Evolutionary conservation across 2,329 filamentous ascomycete genomes (phyloP).

Genomic region (Thelonectria blattea): DNA sequence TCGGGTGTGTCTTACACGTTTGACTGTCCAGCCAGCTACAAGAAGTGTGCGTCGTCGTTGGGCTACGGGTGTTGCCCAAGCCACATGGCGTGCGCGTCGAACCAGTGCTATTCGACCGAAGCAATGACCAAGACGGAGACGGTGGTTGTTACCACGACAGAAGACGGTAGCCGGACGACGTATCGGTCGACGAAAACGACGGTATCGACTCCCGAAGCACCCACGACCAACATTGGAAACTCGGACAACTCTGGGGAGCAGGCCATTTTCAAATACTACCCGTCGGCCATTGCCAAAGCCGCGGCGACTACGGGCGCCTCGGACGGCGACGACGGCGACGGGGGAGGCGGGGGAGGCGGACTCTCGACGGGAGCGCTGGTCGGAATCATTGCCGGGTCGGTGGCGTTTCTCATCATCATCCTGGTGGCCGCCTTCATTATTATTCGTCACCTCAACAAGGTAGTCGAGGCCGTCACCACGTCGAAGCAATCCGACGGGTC

Average conservation of each 20-base stretch:
- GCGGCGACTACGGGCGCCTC: constrained; percentile 35
- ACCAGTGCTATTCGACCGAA: constrained; percentile 55
- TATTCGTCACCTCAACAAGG: constrained; percentile 55
- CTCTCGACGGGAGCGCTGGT: constrained; percentile 53
- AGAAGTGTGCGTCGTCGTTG: constrained; percentile 56
- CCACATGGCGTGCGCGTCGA: constrained; percentile 55
- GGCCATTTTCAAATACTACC: constrained; percentile 51
- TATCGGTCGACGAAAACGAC: constrained; percentile 48
- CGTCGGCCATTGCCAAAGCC: constrained; percentile 51
- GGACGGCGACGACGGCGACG: constrained; percentile 31
- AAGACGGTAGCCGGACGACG: constrained; percentile 47
- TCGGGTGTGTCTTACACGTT: constrained; percentile 48
- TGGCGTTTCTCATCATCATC: constrained; percentile 55
- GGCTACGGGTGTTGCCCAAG: constrained; percentile 60
- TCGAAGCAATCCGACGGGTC: constrained; percentile 42
- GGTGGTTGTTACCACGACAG: constrained; percentile 53
- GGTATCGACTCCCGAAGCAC: constrained; percentile 47
- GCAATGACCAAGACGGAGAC: constrained; percentile 54
- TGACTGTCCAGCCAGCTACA: constrained; percentile 53
- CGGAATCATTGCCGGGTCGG: constrained; percentile 60
- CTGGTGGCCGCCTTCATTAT: constrained; percentile 55
- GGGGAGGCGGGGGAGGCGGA: constrained; percentile 36
- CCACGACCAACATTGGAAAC: constrained; percentile 40
- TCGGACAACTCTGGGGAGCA: constrained; percentile 35
- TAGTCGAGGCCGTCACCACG: constrained; percentile 49